Evolutionary conservation across 148 eudicot genomes (phyloP), one percentile per base, ranked within the genome.

Genomic region (Persicaria maculosa): DNA sequence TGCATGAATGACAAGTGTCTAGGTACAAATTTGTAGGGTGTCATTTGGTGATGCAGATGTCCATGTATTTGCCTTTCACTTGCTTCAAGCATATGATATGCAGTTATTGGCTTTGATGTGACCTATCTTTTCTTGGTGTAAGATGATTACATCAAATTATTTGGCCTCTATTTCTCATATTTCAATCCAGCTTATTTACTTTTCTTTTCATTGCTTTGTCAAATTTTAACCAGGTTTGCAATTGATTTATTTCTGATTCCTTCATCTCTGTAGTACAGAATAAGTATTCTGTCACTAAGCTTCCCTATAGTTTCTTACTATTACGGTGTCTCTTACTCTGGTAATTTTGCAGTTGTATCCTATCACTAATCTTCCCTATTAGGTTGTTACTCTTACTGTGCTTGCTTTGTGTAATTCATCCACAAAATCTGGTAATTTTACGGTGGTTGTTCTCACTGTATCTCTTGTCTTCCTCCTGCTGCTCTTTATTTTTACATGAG

Each of bases 101-200:
- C 61, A 55, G 4, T 9, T 36, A 62, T 31, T 62, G 68, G 44
- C 16, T 62, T 25, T 62, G 44, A 11, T 25, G 44, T 5, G 31
- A 31, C 9, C 19, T 62, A 25, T 62, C 68, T 62, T 36, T 62
- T 62, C 55, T 71, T 47, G 53, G 53, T 48, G 53, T n/a, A 71
- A 44, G 25, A 20, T 46, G 72, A 70, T n/a, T 14, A 7, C 12
- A 70, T 17, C 52, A 70, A 14, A 12, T 20, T 4, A 17, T 45
- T 62, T 31, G 44, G 44, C 40, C 7, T 62, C 36, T 11, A 10
- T 62, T 31, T 15, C 68, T 62, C 5, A 36, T 62, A 62, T 71
- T 31, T 31, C 36, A 16, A 62, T 62, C n/a, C 62, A 57, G 10
- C 31, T 19, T 19, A 57, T 57, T 57, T 48, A 6, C 22, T 68